These are phyloP conservation scores for Pelargonium australe DNA, from an alignment of 441 rosid genomes.

Conservation along the genomic window DNA sequence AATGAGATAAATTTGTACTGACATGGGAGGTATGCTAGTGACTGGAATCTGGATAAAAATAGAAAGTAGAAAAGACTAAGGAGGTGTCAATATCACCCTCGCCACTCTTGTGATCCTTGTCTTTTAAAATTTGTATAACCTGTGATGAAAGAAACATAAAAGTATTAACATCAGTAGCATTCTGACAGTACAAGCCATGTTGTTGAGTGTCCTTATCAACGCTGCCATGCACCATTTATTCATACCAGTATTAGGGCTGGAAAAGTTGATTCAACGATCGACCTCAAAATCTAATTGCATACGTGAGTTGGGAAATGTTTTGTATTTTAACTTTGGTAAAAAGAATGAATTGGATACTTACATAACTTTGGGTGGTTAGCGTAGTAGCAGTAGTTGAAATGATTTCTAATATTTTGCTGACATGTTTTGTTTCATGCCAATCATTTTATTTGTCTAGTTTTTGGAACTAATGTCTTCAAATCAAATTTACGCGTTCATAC, in stretches of 20 bases:
- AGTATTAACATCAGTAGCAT: slow-evolving; percentile 10
- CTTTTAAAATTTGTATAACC: slow-evolving; percentile 9
- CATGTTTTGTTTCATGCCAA: background rate
- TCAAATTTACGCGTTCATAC: too few relatives aligned
- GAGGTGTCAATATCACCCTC: slow-evolving; percentile 6
- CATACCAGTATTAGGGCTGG: background rate
- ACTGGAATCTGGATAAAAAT: slow-evolving; percentile 1
- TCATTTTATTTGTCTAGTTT: background rate
- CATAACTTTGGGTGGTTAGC: too few relatives aligned
- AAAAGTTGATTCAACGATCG: slow-evolving; percentile 3
- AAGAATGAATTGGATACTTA: too few relatives aligned
- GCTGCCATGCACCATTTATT: slow-evolving; percentile 15
- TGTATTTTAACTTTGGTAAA: too few relatives aligned
- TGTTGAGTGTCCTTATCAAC: slow-evolving; percentile 14
- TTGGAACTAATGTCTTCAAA: background rate
- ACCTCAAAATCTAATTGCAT: background rate
- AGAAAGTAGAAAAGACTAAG: slow-evolving; percentile 13
- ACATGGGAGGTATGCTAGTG: slow-evolving; percentile 1
- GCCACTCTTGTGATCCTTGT: slow-evolving; percentile 18
- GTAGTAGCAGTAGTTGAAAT: background rate
- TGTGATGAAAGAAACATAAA: slow-evolving; percentile 18
- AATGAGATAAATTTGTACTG: background rate
- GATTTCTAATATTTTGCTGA: background rate
- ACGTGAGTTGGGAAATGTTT: background rate
- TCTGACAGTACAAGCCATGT: slow-evolving; percentile 12